phyloP scores from a whole-genome alignment of 2,329 filamentous ascomycete species.

The Pleurostoma richardsiae region DNA sequence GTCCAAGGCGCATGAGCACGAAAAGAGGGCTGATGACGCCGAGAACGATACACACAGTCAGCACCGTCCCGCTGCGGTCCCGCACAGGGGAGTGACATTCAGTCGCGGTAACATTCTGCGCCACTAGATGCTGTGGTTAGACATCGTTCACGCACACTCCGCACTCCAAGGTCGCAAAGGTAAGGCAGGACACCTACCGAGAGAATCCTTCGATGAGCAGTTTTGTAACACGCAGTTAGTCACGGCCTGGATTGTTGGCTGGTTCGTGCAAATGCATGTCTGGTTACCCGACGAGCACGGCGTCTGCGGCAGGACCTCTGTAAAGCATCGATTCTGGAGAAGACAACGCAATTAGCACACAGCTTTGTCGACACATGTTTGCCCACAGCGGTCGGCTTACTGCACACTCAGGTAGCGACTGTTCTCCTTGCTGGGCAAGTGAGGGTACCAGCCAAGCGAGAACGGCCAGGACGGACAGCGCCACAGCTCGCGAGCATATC shows the following conservation, averaged over 20 bases:
- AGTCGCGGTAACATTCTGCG: slow-evolving; percentile 8
- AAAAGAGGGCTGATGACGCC: slow-evolving; percentile 27
- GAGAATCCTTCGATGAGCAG: slow-evolving; percentile 2
- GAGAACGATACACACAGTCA: slow-evolving; percentile 11
- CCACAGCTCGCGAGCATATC: too few species aligned
- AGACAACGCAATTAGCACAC: too few species aligned
- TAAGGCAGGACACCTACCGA: neutral
- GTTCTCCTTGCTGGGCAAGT: too few species aligned
- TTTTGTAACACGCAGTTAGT: slow-evolving; percentile 4
- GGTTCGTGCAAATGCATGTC: slow-evolving; percentile 5
- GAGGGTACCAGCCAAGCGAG: too few species aligned
- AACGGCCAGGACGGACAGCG: too few species aligned
- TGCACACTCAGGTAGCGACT: too few species aligned
- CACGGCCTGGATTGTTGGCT: neutral
- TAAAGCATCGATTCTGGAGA: too few species aligned
- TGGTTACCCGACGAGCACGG: slow-evolving; percentile 1
- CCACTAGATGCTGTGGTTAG: slow-evolving; percentile 1
- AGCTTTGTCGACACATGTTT: too few species aligned
- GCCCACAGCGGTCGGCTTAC: too few species aligned
- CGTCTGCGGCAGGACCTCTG: too few species aligned
- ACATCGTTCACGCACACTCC: too few species aligned
- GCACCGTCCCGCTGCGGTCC: slow-evolving; percentile 3
- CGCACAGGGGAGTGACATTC: slow-evolving; percentile 6
- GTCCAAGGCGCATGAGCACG: slow-evolving; percentile 29
- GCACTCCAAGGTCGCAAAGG: neutral